Base-by-base conservation (phyloP, 805 yeast genomes). In the Saccharomycopsis capsularis region DNA sequence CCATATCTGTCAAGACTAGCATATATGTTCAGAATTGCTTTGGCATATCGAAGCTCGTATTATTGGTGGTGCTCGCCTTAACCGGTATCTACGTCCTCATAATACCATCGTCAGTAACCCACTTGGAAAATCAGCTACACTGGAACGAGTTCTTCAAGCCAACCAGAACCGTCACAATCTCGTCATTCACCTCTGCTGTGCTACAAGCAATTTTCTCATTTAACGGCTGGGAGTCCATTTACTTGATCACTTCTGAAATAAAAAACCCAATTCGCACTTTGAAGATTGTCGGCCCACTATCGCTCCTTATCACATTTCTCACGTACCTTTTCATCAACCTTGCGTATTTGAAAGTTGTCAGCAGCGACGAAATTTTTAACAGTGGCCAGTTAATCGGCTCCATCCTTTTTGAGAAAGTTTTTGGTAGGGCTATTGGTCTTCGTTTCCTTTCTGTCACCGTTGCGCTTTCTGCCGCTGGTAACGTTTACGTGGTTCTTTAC, bases 221-320 rank as follows among this genome's bases (percentile, higher is more conserved):
- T 53, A 69, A 76, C 3, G 87, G 87, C 2, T 81, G 85, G 85
- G 76, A 73, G 54, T 63, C 75, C 5, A 79, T 79, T 6, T 84
- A 79, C 57, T 71, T 79, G 0, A 81, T 78, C 11, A 68, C 81
- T 3, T 76, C 79, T 42, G 87, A 81, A 57, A 74, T 81, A 34
- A 72, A 74, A 50, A 74, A 80, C 52, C 86, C 85, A 1, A 67
- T 68, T 0, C 63, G 75, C 29, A 79, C 85, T 1, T 67, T 80
- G 47, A 76, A 67, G 56, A 73, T 79, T 27, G 82, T 85, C 1
- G 85, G 85, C 2, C 82, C 84, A 0, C 60, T 69, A 2, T 73
- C 85, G 0, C 59, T 81, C 38, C 44, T 67, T 1, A 60, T 78
- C 7, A 70, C 79, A 22, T 63, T 76, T 3, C 30, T 73, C 9